Evolutionary conservation across 2,329 filamentous ascomycete genomes (phyloP).

Genomic region (Trichoderma sp.): DNA sequence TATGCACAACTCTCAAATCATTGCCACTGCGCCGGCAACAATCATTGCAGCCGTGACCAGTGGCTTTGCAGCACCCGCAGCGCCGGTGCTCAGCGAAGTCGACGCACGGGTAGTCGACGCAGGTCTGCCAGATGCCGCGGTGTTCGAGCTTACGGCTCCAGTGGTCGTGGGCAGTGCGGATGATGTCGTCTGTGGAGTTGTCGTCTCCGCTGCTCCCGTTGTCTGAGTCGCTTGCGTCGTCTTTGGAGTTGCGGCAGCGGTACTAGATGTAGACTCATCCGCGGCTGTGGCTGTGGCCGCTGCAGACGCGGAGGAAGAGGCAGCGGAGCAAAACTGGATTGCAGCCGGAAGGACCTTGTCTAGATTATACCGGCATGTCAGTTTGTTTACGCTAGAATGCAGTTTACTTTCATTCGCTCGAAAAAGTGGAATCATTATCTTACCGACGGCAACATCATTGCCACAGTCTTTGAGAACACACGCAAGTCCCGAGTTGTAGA

Average conservation of each 20-base stretch:
- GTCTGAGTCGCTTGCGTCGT: neutral
- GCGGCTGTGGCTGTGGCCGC: slow-evolving; percentile 1
- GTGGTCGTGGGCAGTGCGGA: slow-evolving; percentile 8
- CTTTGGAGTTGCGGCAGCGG: neutral
- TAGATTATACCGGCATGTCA: slow-evolving; percentile 6
- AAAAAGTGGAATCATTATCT: slow-evolving; percentile 29
- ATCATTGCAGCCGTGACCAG: slow-evolving; percentile 9
- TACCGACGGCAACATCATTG: slow-evolving; percentile 36
- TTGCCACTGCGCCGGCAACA: slow-evolving; percentile 21
- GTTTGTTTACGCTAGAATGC: neutral
- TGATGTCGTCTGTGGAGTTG: slow-evolving; percentile 11
- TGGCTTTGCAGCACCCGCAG: slow-evolving; percentile 22
- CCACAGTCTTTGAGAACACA: slow-evolving; percentile 40
- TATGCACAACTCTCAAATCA: slow-evolving; percentile 1
- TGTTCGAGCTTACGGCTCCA: neutral
- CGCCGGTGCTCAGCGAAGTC: slow-evolving; percentile 10
- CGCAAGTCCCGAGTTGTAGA: slow-evolving; percentile 35
- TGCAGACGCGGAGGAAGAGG: slow-evolving; percentile 25
- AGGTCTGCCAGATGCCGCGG: neutral
- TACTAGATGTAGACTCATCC: neutral
- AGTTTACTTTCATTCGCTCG: neutral
- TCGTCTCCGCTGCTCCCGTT: slow-evolving; percentile 30
- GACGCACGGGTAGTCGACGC: neutral
- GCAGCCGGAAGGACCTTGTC: slow-evolving; percentile 31
- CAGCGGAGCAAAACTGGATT: slow-evolving; percentile 30